Evolutionary conservation across 2,329 filamentous ascomycete genomes (phyloP).

Genomic region (Raffaelea albimanens): DNA sequence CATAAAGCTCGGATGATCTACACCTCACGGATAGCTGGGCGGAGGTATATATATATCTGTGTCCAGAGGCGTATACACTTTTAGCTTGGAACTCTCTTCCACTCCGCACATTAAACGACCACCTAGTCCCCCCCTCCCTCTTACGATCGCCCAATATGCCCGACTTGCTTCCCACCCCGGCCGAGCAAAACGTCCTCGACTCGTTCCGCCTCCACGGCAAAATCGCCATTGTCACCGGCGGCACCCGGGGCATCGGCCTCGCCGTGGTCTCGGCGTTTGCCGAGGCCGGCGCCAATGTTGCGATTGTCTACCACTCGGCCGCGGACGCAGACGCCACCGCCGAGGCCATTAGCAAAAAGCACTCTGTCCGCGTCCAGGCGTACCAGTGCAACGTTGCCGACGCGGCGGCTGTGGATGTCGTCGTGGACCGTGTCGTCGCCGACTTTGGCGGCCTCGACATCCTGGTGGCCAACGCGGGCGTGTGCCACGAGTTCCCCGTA

Average conservation of each 20-base stretch:
- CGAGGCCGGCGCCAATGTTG: neutral
- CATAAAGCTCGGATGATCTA: too few species aligned
- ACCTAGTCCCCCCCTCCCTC: too few species aligned
- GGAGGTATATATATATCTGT: too few species aligned
- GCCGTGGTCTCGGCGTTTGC: neutral
- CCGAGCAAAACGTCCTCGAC: neutral
- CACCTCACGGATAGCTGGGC: too few species aligned
- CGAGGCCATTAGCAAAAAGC: neutral
- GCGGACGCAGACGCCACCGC: neutral
- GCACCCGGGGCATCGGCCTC: neutral
- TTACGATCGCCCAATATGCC: neutral
- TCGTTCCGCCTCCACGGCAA: neutral
- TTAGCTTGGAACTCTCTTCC: too few species aligned
- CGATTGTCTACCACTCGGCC: neutral
- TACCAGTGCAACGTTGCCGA: neutral
- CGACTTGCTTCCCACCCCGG: neutral
- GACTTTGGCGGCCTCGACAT: neutral
- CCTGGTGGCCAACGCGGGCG: neutral
- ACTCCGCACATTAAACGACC: too few species aligned
- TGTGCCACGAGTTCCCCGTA: neutral
- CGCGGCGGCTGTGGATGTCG: neutral
- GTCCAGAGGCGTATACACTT: too few species aligned
- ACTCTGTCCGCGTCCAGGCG: neutral
- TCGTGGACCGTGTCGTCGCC: neutral
- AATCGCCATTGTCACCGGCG: neutral